Percentiles rank a stretch among this genome's conserved stretches.
phyloP scores from a whole-genome alignment of 441 rosid species.

The Eutrema salsugineum region DNA sequence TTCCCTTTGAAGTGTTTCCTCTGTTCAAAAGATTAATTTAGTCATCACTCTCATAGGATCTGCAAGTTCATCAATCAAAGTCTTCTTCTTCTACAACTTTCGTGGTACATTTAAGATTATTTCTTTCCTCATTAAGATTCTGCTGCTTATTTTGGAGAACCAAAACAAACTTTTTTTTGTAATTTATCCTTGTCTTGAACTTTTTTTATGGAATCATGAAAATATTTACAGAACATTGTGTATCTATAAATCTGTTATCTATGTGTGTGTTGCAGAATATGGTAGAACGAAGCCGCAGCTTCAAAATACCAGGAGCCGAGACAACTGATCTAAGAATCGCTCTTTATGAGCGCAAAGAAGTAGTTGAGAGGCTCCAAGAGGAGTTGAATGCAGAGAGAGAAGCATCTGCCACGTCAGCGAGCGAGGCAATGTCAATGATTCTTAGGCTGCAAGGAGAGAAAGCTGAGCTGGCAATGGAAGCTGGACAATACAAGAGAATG shows the following conservation, averaged over 20 bases:
- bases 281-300: constrained; percentile 32
- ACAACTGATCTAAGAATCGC: constrained; percentile 40
- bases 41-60: not conserved
- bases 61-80: not conserved
- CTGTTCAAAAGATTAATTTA: constrained; percentile 1
- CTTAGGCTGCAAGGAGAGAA: constrained; percentile 70
- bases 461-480: constrained; percentile 63
- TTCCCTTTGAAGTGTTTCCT: not conserved
- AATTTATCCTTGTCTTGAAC: not conserved
- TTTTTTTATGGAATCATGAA: not conserved
- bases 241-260: not conserved
- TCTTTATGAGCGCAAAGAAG: constrained; percentile 52
- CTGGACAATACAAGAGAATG: constrained; percentile 70
- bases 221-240: not conserved
- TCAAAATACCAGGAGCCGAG: constrained; percentile 34
- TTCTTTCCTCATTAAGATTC: constrained; percentile 5
- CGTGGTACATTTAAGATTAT: not conserved
- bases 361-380: constrained; percentile 52
- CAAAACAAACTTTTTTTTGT: not conserved
- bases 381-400: constrained; percentile 73
- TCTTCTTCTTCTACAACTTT: not conserved
- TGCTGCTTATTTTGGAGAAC: not conserved
- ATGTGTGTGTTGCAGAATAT: constrained; percentile 18
- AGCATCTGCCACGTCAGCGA: constrained; percentile 60
- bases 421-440: constrained; percentile 76